A percentile compares a stretch with the other conserved stretches of the same genome.
Conservation (phyloP, 345 rosid genomes). For the Salix koriyanagi region DNA sequence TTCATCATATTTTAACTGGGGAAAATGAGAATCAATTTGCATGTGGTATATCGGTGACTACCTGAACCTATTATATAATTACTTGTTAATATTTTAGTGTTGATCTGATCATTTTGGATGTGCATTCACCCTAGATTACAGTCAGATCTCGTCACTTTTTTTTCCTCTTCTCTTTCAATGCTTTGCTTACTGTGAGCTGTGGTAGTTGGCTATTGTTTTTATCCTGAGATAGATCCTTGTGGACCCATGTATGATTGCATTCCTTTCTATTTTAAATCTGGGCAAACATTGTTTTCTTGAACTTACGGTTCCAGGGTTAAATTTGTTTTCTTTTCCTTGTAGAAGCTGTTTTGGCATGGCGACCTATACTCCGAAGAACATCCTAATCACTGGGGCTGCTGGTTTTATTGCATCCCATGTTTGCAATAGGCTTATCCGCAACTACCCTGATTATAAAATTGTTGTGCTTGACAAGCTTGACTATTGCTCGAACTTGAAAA, state of each 20-base stretch:
- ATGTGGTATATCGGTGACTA: background rate
- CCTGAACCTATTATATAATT: background rate
- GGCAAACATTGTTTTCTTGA: background rate
- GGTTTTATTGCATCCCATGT: conserved; percentile 89
- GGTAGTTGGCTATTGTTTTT: background rate
- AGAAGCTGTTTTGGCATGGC: conserved; percentile 27
- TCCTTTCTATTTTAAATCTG: background rate
- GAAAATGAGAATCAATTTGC: background rate
- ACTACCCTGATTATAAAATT: conserved; percentile 76
- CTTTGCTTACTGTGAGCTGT: background rate
- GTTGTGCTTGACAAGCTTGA: conserved; percentile 90
- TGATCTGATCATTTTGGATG: background rate
- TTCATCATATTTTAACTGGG: background rate
- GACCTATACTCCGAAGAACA: conserved; percentile 65
- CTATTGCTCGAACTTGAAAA: conserved; percentile 80
- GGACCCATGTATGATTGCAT: background rate
- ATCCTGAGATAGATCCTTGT: background rate
- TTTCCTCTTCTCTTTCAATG: background rate
- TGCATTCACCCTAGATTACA: background rate
- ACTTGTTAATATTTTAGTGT: background rate
- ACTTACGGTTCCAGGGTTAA: background rate
- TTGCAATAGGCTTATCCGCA: conserved; percentile 62
- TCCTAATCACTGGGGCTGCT: conserved; percentile 85
- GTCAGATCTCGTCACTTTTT: background rate
- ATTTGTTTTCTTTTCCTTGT: background rate